Evolutionary conservation across 805 yeast species (phyloP).

Genomic region (Kockiozyma suomiensis): DNA sequence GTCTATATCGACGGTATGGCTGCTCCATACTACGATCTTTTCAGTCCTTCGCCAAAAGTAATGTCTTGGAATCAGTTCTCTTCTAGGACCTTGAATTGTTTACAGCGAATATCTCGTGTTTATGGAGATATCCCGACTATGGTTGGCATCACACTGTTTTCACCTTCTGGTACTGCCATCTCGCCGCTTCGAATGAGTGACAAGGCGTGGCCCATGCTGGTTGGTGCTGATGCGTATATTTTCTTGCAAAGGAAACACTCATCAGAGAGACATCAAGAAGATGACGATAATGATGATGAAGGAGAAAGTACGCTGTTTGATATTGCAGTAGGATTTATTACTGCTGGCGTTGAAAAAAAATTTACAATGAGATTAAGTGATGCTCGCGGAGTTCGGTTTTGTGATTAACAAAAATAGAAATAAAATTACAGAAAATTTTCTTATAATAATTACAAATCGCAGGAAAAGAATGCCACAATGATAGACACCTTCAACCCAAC

Average conservation of each 20-base stretch:
- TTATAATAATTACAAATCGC: too few relatives aligned
- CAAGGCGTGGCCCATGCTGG: conserved; percentile 17
- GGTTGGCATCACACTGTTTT: neutral
- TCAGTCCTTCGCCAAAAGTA: neutral
- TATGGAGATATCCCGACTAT: conserved; percentile 11
- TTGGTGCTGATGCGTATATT: conserved; percentile 20
- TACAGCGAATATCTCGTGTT: conserved; percentile 1
- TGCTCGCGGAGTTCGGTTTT: conserved; percentile 4
- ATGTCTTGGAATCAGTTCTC: neutral
- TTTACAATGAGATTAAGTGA: conserved; percentile 3
- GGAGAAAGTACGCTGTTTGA: neutral
- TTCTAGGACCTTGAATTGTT: neutral
- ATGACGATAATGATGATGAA: too few relatives aligned
- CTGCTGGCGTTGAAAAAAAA: neutral
- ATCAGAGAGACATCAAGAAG: too few relatives aligned
- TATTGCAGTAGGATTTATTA: neutral
- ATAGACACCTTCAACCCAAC: too few relatives aligned
- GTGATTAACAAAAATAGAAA: neutral
- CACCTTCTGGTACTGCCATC: neutral
- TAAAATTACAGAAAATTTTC: too few relatives aligned
- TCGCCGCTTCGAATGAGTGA: neutral
- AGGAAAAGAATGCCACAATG: too few relatives aligned
- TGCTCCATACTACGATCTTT: conserved; percentile 11
- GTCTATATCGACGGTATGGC: conserved; percentile 23
- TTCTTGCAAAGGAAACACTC: neutral